Evolutionary conservation across 345 rosid species (phyloP), one percentile per base, ranked within the genome.

Genomic region (Euphorbia lathyris): DNA sequence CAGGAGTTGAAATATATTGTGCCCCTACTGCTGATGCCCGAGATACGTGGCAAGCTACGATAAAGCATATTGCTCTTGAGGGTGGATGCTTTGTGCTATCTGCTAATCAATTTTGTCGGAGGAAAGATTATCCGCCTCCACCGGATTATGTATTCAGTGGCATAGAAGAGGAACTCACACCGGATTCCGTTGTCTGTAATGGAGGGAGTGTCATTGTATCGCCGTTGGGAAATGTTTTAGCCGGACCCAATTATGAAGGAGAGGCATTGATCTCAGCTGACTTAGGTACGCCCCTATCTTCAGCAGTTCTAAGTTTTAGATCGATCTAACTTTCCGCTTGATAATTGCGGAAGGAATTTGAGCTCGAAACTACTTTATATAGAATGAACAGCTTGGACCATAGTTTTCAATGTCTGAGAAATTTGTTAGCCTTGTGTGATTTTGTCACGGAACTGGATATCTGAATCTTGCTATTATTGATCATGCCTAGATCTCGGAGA

Each of bases 1-100:
- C 70, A 89, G 97, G 98, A 50, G 67, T 91, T 69, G 95, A 91
- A 75, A 91, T 94, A 69, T 94, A 94, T 76, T 91, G 98, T 80
- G 97, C 97, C 34, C 98, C 98, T 0, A 91, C 98, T 12, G 98
- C 98, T 72, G 98, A 94, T 82, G 50, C 93, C 26, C 81, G 97
- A 83, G 85, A 81, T 5, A 77, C 81, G 62, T 94, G 98, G 99
- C 92, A 79, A 78, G 88, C 98, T 27, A 85, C 96, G 6, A 86
- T 94, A 89, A 94, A 90, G 61, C 96, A 91, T 63, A 91, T 94
- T n/a, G 97, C 97, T 77, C 90, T 90, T 55, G 98, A 94, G 68
- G 98, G 97, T 48, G 97, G 97, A 75, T 94, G 99, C 68, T 91
- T 90, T 73, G 97, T 94, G 48, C 70, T 91, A 58, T 85, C 97